Evolutionary conservation across 306 rosid genomes (phyloP), one percentile per base, ranked within the genome.

Genomic region (Arachis hypogaea): DNA sequence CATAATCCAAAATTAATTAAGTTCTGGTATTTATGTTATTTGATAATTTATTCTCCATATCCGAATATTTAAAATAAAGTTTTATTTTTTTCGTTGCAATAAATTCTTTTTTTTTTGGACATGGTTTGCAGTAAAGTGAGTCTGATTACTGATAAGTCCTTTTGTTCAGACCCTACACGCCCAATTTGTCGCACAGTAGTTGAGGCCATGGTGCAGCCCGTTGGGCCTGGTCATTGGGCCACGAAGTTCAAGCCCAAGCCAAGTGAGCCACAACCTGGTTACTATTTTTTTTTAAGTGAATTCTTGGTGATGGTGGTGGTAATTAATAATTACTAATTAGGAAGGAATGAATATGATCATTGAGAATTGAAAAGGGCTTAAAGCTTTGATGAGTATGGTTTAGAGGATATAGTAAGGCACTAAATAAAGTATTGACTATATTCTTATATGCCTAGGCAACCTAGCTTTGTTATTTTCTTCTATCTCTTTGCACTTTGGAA

Each of bases 141-240:
- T 14, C 14, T 14, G 14, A 14, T 14, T 14, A 14, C 1, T 22
- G 28, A 22, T 22, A 22, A 22, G 66, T 85, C 87, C 90, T 74
- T 88, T 16, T 29, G 61, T 18, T 79, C 88, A 3, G 78, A 84
- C 71, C 74, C 76, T 58, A 82, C 88, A 6, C 85, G 93, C 33
- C 90, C 90, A 6, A 72, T 86, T 67, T 80, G 90, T 28, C 90
- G 87, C 14, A 60, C 85, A 0, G 63, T 8, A 57, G 87, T 72
- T 7, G 77, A 78, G 46, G 85, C 84, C 3, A 9, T 1, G 70
- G 63, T 65, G 40, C 54, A 9, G 49, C 51, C 56, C 0, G 38
- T 33, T 33, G 83, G 60, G 9, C 69, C 40, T 0, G 47, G 75
- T 29, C 43, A 66, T 12, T 22, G 60, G 58, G 68, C 46, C 56